These are phyloP conservation scores for Venturiaceae sp. DNA, from an alignment of 2,329 filamentous ascomycete species.

Conservation along the genomic window DNA sequence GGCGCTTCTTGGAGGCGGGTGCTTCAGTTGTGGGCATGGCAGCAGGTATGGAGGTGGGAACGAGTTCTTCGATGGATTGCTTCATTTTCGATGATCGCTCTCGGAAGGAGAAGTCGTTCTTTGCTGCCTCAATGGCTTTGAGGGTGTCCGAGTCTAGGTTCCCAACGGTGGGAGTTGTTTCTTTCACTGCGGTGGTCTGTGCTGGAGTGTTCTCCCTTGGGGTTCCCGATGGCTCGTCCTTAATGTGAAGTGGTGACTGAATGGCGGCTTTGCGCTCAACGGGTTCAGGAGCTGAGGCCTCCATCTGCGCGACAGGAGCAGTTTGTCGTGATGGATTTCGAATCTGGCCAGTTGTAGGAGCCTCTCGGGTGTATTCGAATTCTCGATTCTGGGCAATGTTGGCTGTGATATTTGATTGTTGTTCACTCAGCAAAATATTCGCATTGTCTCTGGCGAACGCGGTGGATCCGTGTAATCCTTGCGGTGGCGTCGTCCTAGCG, in stretches of 20 bases:
- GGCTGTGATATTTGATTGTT: conserved; percentile 15
- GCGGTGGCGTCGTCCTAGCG: conserved; percentile 4
- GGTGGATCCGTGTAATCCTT: conserved; percentile 5
- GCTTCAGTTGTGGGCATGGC: conserved; percentile 28
- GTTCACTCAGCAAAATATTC: conserved; percentile 1
- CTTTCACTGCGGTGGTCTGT: conserved; percentile 13
- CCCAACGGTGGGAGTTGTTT: conserved; percentile 15
- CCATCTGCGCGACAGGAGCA: conserved; percentile 1
- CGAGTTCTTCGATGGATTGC: conserved; percentile 5
- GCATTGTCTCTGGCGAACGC: conserved; percentile 3
- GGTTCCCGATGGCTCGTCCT: conserved; percentile 29
- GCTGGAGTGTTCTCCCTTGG: conserved; percentile 24
- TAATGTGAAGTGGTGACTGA: conserved; percentile 24
- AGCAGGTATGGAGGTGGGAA: not conserved
- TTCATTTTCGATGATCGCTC: conserved; percentile 27
- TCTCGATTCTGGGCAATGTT: conserved; percentile 10
- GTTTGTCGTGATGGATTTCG: not conserved
- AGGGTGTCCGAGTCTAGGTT: conserved; percentile 27
- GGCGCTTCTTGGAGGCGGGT: conserved; percentile 25
- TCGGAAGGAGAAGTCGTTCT: conserved; percentile 29
- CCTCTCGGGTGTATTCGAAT: conserved; percentile 6
- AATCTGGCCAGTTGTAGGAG: not conserved
- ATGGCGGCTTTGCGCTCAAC: conserved; percentile 14
- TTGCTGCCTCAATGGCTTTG: conserved; percentile 33
- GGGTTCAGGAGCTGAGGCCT: conserved; percentile 8